Base-by-base conservation (phyloP, 768 basidiomycete genomes). In the Boletus coccyginus region DNA sequence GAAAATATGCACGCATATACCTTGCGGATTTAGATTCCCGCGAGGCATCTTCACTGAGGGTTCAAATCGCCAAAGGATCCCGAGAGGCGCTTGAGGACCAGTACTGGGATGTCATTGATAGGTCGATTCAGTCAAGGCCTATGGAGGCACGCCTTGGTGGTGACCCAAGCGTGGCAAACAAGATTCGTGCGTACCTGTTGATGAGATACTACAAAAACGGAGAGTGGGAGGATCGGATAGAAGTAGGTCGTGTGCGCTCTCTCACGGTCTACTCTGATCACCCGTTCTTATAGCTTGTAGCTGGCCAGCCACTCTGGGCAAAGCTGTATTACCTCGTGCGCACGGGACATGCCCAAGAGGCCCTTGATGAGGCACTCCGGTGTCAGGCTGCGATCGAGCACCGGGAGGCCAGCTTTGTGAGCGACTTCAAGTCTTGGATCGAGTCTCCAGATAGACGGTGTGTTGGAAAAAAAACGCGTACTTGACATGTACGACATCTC, bases 291-390 rank as follows among this genome's bases (percentile, higher is more conserved):
- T n/a, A n/a, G n/a, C n/a, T n/a, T n/a, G n/a, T n/a, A 24, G 86
- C 89, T 53, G 90, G 90, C 11, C 88, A 90, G 64, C 92, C 94
- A 2, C 62, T 98, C 13, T 99, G 94, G n/a, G 96, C 95, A 11
- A 87, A 92, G 55, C 68, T 95, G n/a, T 98, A 92, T 73, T 95
- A 89, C 74, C 82, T 99, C 16, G 78, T 99, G 11, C 85, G 96
- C 27, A 88, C 88, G 1, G 96, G 96, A 0, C 87, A 94, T 68
- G 68, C 78, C 7, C 77, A 82, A 38, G 95, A 98, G 57, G 94
- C 95, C 0, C 75, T 96, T 29, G 81, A 82, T 7, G 88, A 95
- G 58, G 87, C 92, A 0, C 57, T 83, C 14, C 79, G 82, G 29
- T 84, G 83, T 66, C 88, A 92, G 61, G 76, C 82, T 46, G 85